Base-by-base conservation (phyloP, 2,329 filamentous ascomycete genomes). In the Epichloe coenophiala region DNA sequence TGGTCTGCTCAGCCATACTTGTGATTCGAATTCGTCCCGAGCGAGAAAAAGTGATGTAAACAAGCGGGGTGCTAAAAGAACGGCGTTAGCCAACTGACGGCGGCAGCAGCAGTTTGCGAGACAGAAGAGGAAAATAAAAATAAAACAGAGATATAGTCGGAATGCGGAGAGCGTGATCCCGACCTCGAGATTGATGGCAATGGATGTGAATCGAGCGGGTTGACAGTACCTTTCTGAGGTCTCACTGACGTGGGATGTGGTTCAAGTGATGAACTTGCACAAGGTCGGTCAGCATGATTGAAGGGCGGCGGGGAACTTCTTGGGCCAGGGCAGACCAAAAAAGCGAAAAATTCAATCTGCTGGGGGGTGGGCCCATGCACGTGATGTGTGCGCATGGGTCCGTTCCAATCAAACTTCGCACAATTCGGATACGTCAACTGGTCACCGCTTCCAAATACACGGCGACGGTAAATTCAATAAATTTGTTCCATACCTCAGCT, bases 1-100 rank as follows among this genome's bases (percentile, higher is more conserved):
- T 17, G 17, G 64, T 69, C 69, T 66, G 63, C 56, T 65, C 62
- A 72, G 85, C 80, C 87, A 93, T 94, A 64, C 63, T 71, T 62
- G 65, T 58, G 61, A 60, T 56, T 56, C 48, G 59, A 56, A 54
- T 51, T 54, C 47, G 53, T 53, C 48, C 38, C 45, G 55, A 11
- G 51, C 49, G 51, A 53, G 41, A 51, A 54, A 51, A 59, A 61
- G 59, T 62, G 65, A 67, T 67, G 69, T 71, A 71, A 73, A 72
- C 70, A 73, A 68, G 69, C 67, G 69, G 68, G 65, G 68, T 68
- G 63, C 66, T 68, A 58, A 31, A 57, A 57, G 57, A 55, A 57
- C 59, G 56, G 55, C 56, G 65, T 68, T 64, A 68, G 65, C 59
- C 59, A 53, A 51, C 54, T 54, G 45, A 50, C 51, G 52, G 54